Conservation (phyloP, 129 eudicot species). For the Flaveria ramosissima region DNA sequence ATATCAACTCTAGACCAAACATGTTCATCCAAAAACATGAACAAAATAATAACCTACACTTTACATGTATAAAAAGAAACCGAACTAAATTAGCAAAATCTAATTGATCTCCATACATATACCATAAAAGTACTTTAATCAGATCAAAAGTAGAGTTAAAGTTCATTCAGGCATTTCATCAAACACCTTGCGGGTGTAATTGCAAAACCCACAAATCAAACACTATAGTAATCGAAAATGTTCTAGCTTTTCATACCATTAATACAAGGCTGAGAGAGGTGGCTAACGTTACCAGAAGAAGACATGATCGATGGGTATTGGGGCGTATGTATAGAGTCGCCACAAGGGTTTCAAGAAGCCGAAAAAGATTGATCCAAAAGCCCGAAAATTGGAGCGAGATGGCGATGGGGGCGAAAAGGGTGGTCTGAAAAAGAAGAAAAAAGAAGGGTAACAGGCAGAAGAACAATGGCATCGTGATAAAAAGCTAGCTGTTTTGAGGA, state of each 20-base stretch:
- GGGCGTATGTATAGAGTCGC: constrained; percentile 45
- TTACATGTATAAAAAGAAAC: not conserved
- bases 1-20: not conserved
- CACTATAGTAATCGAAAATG: not conserved
- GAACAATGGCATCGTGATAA: constrained; percentile 69
- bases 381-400: constrained; percentile 57
- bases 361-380: constrained; percentile 31
- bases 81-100: not conserved
- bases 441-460: constrained; percentile 33
- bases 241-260: constrained; percentile 47
- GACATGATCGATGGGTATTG: constrained; percentile 49
- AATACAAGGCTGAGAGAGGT: constrained; percentile 78
- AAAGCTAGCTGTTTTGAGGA: constrained; percentile 45
- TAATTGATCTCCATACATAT: not conserved
- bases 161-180: constrained; percentile 29
- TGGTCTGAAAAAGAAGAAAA: constrained; percentile 16
- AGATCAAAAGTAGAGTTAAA: constrained; percentile 21
- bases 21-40: not conserved
- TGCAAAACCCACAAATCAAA: constrained; percentile 16
- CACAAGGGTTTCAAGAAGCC: constrained; percentile 40
- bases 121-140: not conserved
- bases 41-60: not conserved
- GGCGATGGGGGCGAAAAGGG: constrained; percentile 36
- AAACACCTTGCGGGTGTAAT: constrained; percentile 9
- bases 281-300: constrained; percentile 63